phyloP scores from a whole-genome alignment of 805 yeast genomes.

The Komagataella phaffii region DNA sequence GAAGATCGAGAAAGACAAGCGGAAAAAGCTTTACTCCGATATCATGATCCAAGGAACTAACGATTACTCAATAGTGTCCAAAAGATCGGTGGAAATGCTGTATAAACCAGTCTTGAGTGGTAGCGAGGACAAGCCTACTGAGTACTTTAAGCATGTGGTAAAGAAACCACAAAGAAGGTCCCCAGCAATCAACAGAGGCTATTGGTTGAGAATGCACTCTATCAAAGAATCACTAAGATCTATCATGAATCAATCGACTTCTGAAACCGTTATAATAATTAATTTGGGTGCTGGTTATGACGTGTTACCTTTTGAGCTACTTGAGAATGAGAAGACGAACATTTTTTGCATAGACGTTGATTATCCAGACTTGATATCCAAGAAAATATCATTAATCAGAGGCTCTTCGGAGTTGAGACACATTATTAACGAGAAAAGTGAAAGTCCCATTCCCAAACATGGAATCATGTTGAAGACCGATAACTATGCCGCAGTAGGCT shows the following conservation, averaged over 20 bases:
- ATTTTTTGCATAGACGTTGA: slow-evolving; percentile 57
- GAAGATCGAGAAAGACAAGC: slow-evolving; percentile 25
- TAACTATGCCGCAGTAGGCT: slow-evolving; percentile 46
- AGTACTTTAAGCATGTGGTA: slow-evolving; percentile 58
- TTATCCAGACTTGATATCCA: slow-evolving; percentile 52
- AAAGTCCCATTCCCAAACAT: slow-evolving; percentile 1
- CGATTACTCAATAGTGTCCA: slow-evolving; percentile 72
- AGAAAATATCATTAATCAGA: slow-evolving; percentile 39
- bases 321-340: slow-evolving; percentile 18
- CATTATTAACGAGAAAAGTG: slow-evolving; percentile 18
- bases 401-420: slow-evolving; percentile 29
- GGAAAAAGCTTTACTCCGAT: slow-evolving; percentile 41
- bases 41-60: slow-evolving; percentile 74
- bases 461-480: slow-evolving; percentile 21
- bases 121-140: slow-evolving; percentile 14
- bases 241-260: slow-evolving; percentile 22
- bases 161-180: slow-evolving; percentile 53
- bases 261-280: slow-evolving; percentile 23
- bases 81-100: slow-evolving; percentile 62
- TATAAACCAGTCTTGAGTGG: slow-evolving; percentile 20
- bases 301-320: slow-evolving; percentile 41
- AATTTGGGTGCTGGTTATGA: slow-evolving; percentile 76
- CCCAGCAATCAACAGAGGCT: slow-evolving; percentile 73
- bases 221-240: slow-evolving; percentile 37
- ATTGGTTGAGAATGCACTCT: slow-evolving; percentile 70